Percentiles rank a stretch among this genome's conserved stretches.
Evolutionary conservation across 495 filamentous ascomycete species (phyloP).

Genomic region (Hapsidospora chrysogenum): DNA sequence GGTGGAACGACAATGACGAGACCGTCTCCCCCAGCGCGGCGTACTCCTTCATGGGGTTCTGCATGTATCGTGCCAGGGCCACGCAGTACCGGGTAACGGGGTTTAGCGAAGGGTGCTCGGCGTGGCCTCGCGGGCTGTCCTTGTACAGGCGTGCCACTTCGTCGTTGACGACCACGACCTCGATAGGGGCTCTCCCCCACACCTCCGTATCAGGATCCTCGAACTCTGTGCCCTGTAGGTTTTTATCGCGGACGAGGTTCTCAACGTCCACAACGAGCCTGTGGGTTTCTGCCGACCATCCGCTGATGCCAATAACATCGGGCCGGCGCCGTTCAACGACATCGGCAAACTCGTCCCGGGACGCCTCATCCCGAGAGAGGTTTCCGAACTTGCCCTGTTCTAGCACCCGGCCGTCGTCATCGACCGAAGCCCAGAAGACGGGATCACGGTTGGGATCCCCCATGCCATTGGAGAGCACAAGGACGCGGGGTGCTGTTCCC

Average conservation of each 20-base stretch:
- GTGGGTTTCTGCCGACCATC: constrained; percentile 79
- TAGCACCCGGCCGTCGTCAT: constrained; percentile 77
- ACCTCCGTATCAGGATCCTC: constrained; percentile 43
- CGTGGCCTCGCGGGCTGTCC: constrained; percentile 62
- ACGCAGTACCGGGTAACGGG: constrained; percentile 77
- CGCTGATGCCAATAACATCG: constrained; percentile 78
- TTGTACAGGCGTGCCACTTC: constrained; percentile 91
- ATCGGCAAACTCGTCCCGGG: constrained; percentile 48
- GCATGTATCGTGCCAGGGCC: constrained; percentile 74
- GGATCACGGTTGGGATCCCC: constrained; percentile 59
- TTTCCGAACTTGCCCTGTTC: constrained; percentile 78
- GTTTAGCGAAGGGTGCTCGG: constrained; percentile 63
- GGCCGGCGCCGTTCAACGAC: constrained; percentile 60
- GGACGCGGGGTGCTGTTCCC: constrained; percentile 74
- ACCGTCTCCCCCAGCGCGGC: constrained; percentile 80
- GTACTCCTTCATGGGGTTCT: constrained; percentile 90
- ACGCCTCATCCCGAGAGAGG: constrained; percentile 54
- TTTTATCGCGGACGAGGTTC: constrained; percentile 54
- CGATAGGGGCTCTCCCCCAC: constrained; percentile 55
- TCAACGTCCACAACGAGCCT: constrained; percentile 65
- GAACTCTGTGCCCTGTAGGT: constrained; percentile 56
- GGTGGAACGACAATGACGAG: constrained; percentile 69
- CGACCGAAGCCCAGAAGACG: constrained; percentile 79
- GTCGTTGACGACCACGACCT: constrained; percentile 85
- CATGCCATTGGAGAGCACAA: constrained; percentile 69